phyloP scores from a whole-genome alignment of 1,284 basidiomycete species.

The Microbotryomycetes sp. region DNA sequence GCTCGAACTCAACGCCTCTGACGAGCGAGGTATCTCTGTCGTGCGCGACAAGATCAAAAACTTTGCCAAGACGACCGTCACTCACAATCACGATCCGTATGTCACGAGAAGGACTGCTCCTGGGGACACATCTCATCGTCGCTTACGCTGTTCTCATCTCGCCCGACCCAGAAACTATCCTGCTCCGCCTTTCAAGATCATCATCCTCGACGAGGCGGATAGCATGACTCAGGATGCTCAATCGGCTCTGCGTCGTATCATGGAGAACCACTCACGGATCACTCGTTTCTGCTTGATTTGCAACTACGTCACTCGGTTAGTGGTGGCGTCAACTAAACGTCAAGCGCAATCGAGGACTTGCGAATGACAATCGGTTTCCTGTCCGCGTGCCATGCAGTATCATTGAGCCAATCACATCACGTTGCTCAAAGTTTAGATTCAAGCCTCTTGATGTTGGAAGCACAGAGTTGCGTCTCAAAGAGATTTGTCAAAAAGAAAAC shows the following conservation, averaged over 20 bases:
- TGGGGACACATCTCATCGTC: not conserved
- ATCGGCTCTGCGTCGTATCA: constrained; percentile 88
- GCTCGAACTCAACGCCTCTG: constrained; percentile 97
- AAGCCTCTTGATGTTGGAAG: constrained; percentile 77
- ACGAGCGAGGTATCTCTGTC: constrained; percentile 93
- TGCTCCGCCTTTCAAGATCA: constrained; percentile 97
- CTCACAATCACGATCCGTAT: constrained; percentile 33
- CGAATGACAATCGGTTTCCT: not conserved
- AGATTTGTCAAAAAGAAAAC: constrained; percentile 62
- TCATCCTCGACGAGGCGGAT: constrained; percentile 98
- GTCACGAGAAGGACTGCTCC: not conserved
- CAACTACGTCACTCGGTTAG: constrained; percentile 95
- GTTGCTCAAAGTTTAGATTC: constrained; percentile 98
- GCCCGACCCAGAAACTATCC: constrained; percentile 55
- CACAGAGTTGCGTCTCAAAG: constrained; percentile 65
- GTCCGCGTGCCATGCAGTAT: constrained; percentile 57
- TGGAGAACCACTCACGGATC: constrained; percentile 96
- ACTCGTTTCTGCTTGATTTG: constrained; percentile 98
- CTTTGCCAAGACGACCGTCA: constrained; percentile 66
- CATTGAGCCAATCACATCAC: constrained; percentile 96
- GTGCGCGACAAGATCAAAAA: constrained; percentile 98
- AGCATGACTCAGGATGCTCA: constrained; percentile 99
- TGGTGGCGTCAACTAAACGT: constrained; percentile 1
- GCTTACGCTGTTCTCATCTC: not conserved
- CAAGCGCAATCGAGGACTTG: too few relatives aligned